Base-by-base conservation (phyloP, 2,329 filamentous ascomycete species). In the Aspergillus spinulosporus region DNA sequence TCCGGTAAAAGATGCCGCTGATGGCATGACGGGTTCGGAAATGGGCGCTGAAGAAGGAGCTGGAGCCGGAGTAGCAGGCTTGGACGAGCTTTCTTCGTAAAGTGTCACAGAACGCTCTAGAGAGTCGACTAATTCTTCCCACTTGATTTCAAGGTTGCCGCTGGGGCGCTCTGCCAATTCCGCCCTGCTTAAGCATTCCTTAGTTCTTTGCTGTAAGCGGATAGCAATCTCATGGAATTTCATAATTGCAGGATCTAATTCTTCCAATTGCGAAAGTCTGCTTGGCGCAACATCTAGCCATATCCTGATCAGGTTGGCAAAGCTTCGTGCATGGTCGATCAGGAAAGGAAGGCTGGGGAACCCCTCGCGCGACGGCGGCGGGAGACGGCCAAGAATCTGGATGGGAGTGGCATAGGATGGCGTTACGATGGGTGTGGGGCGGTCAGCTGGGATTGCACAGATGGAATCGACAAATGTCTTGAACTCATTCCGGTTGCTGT, bases 291-390 rank as follows among this genome's bases (percentile, higher is more conserved):
- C 68, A 46, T 75, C 68, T 14, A 79, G 69, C 78, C 78, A 77
- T 52, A 79, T 65, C 47, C 89, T 89, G 21, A 96, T 88, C 14
- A 99, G 76, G 37, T 88, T 87, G 0, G 94, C 91, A 65, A 92
- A 92, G 64, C 90, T 92, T 59, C 90, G 85, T 5, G 92, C 86
- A 60, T 92, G 88, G 64, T 99, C 94, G 59, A 99, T 89, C 3
- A 99, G 82, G 70, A 96, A 97, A 0, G 94, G 94, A 11, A 99
- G 79, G 45, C 90, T 94, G 0, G 92, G 93, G 66, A 97, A 96
- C 0, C 94, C 94, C 76, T 99, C 94, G 54, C 90, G 85, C 6
- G 90, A 90, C 0, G 88, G 87, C 7, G 88, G 85, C 5, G 90
- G 88, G 11, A 97, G 77, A 0, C 94, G 88, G 43, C 88, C 86